Evolutionary conservation across 768 basidiomycete species (phyloP).

Genomic region (Hygrophorus russula): DNA sequence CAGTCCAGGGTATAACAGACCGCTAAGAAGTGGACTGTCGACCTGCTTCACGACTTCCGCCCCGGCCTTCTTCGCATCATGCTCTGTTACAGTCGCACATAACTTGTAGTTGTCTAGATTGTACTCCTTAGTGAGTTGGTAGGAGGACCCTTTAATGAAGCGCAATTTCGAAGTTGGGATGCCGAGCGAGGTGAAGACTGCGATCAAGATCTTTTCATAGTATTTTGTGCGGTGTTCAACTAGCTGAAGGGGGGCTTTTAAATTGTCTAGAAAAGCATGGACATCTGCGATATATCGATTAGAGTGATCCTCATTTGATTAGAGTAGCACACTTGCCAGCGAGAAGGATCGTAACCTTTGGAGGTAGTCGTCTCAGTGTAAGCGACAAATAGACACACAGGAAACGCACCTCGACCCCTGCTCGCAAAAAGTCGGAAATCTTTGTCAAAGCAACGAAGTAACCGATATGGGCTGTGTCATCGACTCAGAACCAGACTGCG

Average conservation of each 20-base stretch:
- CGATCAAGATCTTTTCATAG: conserved; percentile 72
- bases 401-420: conserved; percentile 68
- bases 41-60: conserved; percentile 99
- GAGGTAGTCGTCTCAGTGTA: conserved; percentile 7
- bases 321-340: conserved; percentile 39
- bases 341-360: conserved; percentile 65
- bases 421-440: conserved; percentile 90
- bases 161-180: conserved; percentile 78
- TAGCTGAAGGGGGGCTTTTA: conserved; percentile 91
- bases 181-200: conserved; percentile 81
- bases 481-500: conserved; percentile 3
- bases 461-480: conserved; percentile 75
- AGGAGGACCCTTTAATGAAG: conserved; percentile 85
- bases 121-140: conserved; percentile 88
- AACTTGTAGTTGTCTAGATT: conserved; percentile 92
- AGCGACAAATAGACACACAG: conserved; percentile 7
- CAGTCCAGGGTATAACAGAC: conserved; percentile 89
- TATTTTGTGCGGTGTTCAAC: conserved; percentile 82
- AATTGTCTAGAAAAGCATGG: conserved; percentile 95
- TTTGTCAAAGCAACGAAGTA: conserved; percentile 95
- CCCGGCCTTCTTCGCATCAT: conserved; percentile 96
- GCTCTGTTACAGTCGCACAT: conserved; percentile 85
- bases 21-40: conserved; percentile 82
- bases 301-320: not conserved
- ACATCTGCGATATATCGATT: conserved; percentile 46